phyloP scores from a whole-genome alignment of 805 yeast genomes.

The Saturnispora galanensis region DNA sequence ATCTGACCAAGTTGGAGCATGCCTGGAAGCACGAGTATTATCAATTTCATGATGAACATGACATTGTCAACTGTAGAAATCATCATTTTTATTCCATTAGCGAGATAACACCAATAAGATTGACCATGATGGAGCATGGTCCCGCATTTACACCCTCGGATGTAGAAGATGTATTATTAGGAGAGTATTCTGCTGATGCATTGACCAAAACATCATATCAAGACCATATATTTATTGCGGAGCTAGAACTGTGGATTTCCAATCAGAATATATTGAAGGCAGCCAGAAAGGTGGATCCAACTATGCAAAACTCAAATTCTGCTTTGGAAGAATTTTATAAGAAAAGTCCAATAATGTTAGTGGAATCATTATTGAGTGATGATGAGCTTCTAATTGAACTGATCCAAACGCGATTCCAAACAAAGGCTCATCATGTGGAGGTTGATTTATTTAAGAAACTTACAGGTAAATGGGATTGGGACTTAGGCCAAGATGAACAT shows the following conservation, averaged over 20 bases:
- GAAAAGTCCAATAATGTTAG: constrained; percentile 7
- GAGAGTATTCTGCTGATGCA: constrained; percentile 4
- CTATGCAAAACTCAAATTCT: not conserved
- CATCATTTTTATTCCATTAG: constrained; percentile 41
- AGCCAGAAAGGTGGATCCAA: not conserved
- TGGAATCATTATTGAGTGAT: constrained; percentile 21
- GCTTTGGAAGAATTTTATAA: not conserved
- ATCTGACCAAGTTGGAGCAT: constrained; percentile 1
- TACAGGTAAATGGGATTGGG: not conserved
- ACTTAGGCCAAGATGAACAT: constrained; percentile 1
- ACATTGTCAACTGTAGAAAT: constrained; percentile 44
- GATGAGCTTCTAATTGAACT: constrained; percentile 25
- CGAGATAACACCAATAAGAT: constrained; percentile 42
- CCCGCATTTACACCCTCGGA: constrained; percentile 46
- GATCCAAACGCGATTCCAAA: constrained; percentile 23
- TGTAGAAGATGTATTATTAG: constrained; percentile 20
- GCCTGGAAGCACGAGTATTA: constrained; percentile 2
- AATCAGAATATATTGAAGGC: not conserved
- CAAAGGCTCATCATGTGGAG: constrained; percentile 27
- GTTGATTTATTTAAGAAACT: constrained; percentile 18
- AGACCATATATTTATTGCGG: constrained; percentile 5
- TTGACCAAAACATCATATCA: not conserved
- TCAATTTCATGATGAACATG: constrained; percentile 7
- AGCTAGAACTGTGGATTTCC: constrained; percentile 2
- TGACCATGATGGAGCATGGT: constrained; percentile 48